Conservation (phyloP, 352 stramenopile genomes). For the Globisporangium carolinianum region DNA sequence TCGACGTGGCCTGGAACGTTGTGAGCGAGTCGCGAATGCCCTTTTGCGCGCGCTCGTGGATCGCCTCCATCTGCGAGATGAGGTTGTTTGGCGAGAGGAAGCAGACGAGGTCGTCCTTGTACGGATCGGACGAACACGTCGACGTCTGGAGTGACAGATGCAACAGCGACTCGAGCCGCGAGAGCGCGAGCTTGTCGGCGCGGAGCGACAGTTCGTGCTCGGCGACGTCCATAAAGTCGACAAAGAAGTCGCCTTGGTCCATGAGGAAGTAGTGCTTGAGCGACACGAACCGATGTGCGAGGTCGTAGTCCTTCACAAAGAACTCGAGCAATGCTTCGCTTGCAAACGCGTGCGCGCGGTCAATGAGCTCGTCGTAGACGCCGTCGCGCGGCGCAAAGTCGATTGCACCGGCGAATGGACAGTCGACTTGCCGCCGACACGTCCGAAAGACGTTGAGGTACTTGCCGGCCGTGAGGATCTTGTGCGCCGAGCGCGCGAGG, state of each 20-base stretch:
- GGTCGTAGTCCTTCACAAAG: conserved; percentile 77
- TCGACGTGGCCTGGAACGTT: conserved; percentile 57
- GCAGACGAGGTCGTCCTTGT: conserved; percentile 89
- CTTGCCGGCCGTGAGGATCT: conserved; percentile 89
- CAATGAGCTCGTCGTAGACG: conserved; percentile 79
- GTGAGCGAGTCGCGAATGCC: conserved; percentile 58
- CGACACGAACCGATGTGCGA: conserved; percentile 69
- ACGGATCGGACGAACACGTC: conserved; percentile 82
- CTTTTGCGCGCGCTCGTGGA: conserved; percentile 81
- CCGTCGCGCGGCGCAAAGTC: conserved; percentile 55
- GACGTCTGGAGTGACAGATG: conserved; percentile 91
- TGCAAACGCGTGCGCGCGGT: conserved; percentile 77
- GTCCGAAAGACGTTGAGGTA: conserved; percentile 90
- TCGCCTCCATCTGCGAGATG: conserved; percentile 91
- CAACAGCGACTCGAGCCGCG: conserved; percentile 91
- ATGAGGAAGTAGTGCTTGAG: conserved; percentile 99
- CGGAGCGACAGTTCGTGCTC: conserved; percentile 91
- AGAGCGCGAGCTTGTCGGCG: conserved; percentile 82
- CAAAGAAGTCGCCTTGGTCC: conserved; percentile 98
- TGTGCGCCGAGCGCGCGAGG: conserved; percentile 57
- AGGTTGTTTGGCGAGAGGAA: conserved; percentile 83
- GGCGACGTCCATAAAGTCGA: conserved; percentile 96
- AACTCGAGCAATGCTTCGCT: conserved; percentile 71
- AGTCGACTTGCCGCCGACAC: conserved; percentile 72
- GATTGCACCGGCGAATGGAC: conserved; percentile 70